Conservation (phyloP, 78 protist species). For the Speleostelium caveatum region DNA sequence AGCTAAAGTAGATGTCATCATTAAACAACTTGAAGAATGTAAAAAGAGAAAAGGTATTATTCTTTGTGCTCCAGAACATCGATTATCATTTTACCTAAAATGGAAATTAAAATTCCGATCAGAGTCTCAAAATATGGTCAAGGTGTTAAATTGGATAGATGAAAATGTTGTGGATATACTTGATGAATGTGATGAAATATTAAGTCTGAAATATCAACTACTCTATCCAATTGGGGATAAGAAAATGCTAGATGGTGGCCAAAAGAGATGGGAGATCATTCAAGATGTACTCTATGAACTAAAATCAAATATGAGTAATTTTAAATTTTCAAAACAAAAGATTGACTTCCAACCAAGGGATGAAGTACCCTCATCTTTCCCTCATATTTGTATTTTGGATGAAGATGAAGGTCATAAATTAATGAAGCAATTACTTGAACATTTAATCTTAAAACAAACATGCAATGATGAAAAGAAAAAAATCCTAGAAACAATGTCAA, state of each 20-base stretch:
- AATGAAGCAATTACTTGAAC: background rate
- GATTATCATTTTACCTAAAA: background rate
- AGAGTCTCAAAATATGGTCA: background rate
- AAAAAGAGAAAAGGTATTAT: background rate
- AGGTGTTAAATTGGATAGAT: background rate
- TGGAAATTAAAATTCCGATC: background rate
- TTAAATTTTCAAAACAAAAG: background rate
- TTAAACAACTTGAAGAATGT: background rate
- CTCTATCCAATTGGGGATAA: background rate
- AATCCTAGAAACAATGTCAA: background rate
- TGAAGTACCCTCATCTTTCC: background rate
- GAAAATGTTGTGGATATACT: background rate
- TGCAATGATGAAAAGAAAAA: background rate
- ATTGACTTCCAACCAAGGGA: background rate
- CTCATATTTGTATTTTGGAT: background rate
- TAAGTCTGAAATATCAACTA: background rate
- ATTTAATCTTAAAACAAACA: no score
- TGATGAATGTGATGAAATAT: slow-evolving; percentile 40
- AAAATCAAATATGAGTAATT: background rate
- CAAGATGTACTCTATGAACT: background rate
- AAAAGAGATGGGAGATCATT: background rate
- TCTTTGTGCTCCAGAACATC: slow-evolving; percentile 11
- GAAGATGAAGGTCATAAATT: background rate
- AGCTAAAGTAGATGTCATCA: background rate
- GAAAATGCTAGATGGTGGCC: background rate